phyloP scores from a whole-genome alignment of 148 eudicot species.

The Mesembryanthemum crystallinum region DNA sequence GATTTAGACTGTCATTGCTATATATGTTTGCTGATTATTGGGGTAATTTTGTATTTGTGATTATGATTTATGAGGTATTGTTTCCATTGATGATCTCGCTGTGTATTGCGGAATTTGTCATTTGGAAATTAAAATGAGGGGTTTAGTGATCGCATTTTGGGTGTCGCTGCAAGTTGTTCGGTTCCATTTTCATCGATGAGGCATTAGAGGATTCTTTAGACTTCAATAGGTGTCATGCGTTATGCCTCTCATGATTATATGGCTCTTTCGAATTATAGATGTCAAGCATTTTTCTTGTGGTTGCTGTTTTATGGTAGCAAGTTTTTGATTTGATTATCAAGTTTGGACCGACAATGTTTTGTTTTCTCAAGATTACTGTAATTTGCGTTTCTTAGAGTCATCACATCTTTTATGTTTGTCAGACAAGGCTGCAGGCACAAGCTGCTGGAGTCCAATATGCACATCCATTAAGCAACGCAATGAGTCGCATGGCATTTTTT shows the following conservation, averaged over 20 bases:
- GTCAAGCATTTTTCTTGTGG: neutral
- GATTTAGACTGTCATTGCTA: neutral
- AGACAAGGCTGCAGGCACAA: conserved; percentile 99
- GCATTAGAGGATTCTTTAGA: neutral
- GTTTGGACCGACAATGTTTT: neutral
- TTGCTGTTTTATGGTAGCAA: neutral
- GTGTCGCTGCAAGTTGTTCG: neutral
- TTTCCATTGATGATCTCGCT: neutral
- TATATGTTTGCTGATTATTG: neutral
- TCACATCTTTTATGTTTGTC: conserved; percentile 14
- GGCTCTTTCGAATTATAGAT: neutral
- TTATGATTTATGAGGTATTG: neutral
- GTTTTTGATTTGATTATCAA: neutral
- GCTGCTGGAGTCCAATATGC: conserved; percentile 89
- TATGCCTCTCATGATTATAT: neutral
- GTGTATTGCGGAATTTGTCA: neutral
- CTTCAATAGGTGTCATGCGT: neutral
- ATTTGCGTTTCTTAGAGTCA: neutral
- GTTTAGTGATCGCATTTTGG: neutral
- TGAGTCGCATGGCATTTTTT: conserved; percentile 83
- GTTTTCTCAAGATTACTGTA: neutral
- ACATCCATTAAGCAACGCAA: conserved; percentile 76
- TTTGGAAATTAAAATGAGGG: neutral
- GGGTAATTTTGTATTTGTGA: neutral
- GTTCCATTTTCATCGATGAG: neutral